Evolutionary conservation across 345 rosid genomes (phyloP).

Genomic region (Brassica juncea): DNA sequence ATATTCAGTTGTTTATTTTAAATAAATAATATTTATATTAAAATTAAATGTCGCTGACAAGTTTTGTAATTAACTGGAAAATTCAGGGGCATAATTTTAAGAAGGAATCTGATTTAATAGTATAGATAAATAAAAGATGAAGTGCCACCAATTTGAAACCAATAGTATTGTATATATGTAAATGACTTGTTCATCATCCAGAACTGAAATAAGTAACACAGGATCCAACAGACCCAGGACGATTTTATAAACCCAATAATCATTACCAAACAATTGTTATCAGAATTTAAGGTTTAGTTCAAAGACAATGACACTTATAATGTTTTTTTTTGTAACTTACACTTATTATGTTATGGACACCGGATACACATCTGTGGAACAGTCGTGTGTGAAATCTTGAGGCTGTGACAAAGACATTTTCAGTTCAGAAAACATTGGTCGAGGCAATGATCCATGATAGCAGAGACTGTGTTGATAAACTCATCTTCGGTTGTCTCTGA

Average conservation of each 20-base stretch:
- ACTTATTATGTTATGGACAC: slow-evolving; percentile 3
- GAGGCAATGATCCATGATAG: slow-evolving; percentile 57
- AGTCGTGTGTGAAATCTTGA: neutral
- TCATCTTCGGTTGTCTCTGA: slow-evolving; percentile 57
- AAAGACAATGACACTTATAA: slow-evolving; percentile 28
- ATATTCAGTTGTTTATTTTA: no score
- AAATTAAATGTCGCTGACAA: no score
- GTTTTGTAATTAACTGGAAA: no score
- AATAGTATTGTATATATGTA: neutral
- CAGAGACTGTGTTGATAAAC: slow-evolving; percentile 53
- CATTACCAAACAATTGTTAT: slow-evolving; percentile 15
- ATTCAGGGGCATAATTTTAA: no score
- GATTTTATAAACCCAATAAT: slow-evolving; percentile 14
- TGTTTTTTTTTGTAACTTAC: no score
- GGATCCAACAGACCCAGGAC: neutral
- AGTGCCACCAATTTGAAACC: no score
- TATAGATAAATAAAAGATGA: no score
- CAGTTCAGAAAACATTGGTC: slow-evolving; percentile 40
- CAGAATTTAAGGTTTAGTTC: slow-evolving; percentile 14
- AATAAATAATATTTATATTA: no score
- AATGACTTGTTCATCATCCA: slow-evolving; percentile 5
- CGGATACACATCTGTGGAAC: slow-evolving; percentile 11
- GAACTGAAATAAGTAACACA: neutral
- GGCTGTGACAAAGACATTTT: slow-evolving; percentile 8
- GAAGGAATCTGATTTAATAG: no score